Base-by-base conservation (phyloP, 148 eudicot genomes). In the Suaeda aralocaspica region DNA sequence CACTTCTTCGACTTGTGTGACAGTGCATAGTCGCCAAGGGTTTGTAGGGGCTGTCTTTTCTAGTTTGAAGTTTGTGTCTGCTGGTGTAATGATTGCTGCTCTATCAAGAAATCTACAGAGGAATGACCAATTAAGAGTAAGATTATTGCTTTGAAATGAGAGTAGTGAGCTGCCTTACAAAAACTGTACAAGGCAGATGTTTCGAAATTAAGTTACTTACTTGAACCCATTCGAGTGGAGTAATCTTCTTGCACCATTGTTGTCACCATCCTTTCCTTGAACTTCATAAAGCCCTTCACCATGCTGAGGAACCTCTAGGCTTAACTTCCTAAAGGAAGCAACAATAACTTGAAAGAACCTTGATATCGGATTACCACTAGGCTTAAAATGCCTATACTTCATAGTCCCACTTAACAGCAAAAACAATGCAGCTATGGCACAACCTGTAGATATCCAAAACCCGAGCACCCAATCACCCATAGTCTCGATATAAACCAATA, bases 1-100 rank as follows among this genome's bases (percentile, higher is more conserved):
- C 3, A 82, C 85, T 74, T 86, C 90, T 74, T 86, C 90, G 5
- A 86, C 87, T 75, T 86, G 87, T 29, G 90, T 82, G 7, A 86
- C 75, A 1, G 90, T 79, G 82, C 87, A 86, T 5, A 86, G 75
- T 3, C 73, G 74, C 90, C 88, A 86, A 30, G 87, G 84, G 64
- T 86, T 76, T 15, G 70, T 72, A 5, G 68, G 52, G 4, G 24
- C 48, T 52, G 67, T 25, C 62, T 77, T 59, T 33, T 71, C 75
- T 4, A 59, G 66, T 22, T n/a, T 28, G 60, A 34, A 55, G 0
- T 57, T 34, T 22, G 66, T 59, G 73, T 84, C 87, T 16, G 63
- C 42, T 58, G 87, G 81, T 30, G 81, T 76, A 29, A 84, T 48
- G 19, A 82, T 52, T 42, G 90, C 85, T 52, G 88, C 90, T 72